Conservation (phyloP, 1,284 basidiomycete genomes). For the Schizopora paradoxa region DNA sequence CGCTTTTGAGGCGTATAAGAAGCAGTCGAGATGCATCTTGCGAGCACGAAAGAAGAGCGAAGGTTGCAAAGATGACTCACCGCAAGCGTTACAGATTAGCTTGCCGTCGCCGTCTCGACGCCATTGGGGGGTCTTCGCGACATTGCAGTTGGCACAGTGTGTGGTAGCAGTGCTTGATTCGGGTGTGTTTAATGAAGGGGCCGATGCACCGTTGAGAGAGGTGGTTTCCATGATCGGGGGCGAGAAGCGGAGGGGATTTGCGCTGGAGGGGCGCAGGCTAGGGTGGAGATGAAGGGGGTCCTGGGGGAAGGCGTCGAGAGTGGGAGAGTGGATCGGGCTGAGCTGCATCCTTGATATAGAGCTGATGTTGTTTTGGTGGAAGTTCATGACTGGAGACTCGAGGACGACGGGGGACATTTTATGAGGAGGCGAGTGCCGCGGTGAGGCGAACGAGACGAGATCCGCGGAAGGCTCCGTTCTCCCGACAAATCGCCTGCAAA, state of each 20-base stretch:
- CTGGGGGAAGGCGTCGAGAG: slow-evolving; percentile 2
- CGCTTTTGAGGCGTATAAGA: too few species aligned
- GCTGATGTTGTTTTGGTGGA: slow-evolving; percentile 34
- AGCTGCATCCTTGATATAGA: slow-evolving; percentile 38
- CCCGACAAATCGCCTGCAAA: too few species aligned
- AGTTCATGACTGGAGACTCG: slow-evolving; percentile 42
- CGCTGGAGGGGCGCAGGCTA: slow-evolving; percentile 8
- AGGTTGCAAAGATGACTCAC: slow-evolving; percentile 46
- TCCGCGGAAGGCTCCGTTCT: too few species aligned
- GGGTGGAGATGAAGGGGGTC: slow-evolving; percentile 7
- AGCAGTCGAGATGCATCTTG: slow-evolving; percentile 24
- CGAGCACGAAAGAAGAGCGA: slow-evolving; percentile 28
- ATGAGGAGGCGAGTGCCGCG: too few species aligned
- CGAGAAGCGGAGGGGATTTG: slow-evolving; percentile 7
- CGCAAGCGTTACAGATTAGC: slow-evolving; percentile 82
- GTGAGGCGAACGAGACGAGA: too few species aligned
- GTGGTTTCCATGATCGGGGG: slow-evolving; percentile 3
- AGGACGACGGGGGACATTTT: slow-evolving; percentile 37
- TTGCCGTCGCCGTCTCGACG: slow-evolving; percentile 74
- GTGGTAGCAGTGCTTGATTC: slow-evolving; percentile 3
- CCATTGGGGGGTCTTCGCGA: slow-evolving; percentile 76
- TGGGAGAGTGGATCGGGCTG: slow-evolving; percentile 13
- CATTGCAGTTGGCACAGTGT: slow-evolving; percentile 64
- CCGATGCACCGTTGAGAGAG: slow-evolving; percentile 30
- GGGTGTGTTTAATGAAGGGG: slow-evolving; percentile 21